Evolutionary conservation across 78 protist species (phyloP), one percentile per base, ranked within the genome.

Genomic region (Dictyostelium firmibasis): DNA sequence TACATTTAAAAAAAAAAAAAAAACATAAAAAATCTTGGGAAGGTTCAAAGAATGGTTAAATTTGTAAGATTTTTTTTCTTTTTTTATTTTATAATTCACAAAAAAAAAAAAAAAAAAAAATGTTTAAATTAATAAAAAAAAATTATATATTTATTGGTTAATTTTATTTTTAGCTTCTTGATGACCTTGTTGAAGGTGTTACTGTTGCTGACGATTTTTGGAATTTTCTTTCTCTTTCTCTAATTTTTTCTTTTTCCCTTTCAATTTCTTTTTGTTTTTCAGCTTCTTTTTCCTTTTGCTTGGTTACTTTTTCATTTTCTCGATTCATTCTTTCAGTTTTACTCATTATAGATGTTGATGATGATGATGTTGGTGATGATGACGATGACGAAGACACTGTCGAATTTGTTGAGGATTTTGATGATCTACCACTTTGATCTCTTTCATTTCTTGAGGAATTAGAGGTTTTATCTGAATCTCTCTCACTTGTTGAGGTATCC

Each of bases 241-340:
- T 81, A 14, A 81, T 81, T 81, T 53, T 81, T 53, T 78, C 84
- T 25, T 78, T 78, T 78, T 81, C 85, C 53, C 85, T 81, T 81
- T 81, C 85, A 53, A 81, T 81, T 31, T 81, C 85, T 31, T 38
- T 36, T 53, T 81, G 67, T 81, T 53, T 53, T 29, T 81, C 74
- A 36, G n/a, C 43, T 44, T 78, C 67, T 78, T 75, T 75, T 31
- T 75, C 81, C 38, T 36, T 60, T 60, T 60, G 31, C 23, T 60
- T 60, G 23, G 6, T 60, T 60, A 60, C 23, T 60, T 23, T 60
- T 23, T 60, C 70, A 23, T 60, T 60, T 60, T 60, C 70, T 5
- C 70, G 70, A 23, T 60, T 60, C 29, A 60, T 60, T 60, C 70
- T 60, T 23, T 60, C 70, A 23, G 23, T 5, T 60, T 60, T 60